Evolutionary conservation across 1,284 basidiomycete genomes (phyloP).

Genomic region (Singerocomus inundabilis): DNA sequence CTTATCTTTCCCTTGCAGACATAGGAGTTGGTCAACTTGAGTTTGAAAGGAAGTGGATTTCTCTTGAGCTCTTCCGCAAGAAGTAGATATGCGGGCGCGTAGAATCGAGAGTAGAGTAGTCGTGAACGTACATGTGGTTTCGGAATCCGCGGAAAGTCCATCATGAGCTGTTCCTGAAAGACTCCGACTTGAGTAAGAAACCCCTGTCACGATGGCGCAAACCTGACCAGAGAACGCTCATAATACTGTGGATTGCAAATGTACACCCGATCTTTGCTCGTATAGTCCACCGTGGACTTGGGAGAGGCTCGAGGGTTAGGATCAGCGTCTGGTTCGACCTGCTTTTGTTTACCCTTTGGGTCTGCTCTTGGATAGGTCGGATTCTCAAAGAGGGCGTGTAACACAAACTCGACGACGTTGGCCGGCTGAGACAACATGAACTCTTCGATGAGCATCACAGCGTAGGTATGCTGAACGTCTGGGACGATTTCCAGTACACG

Average conservation of each 20-base stretch:
- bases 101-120: constrained; percentile 46
- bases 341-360: constrained; percentile 54
- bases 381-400: constrained; percentile 62
- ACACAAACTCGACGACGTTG: constrained; percentile 49
- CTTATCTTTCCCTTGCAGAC: constrained; percentile 43
- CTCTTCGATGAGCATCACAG: constrained; percentile 43
- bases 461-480: constrained; percentile 57
- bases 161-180: constrained; percentile 48
- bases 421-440: constrained; percentile 34
- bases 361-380: constrained; percentile 58
- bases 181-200: constrained; percentile 1
- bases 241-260: constrained; percentile 45
- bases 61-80: constrained; percentile 40
- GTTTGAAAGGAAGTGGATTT: constrained; percentile 39
- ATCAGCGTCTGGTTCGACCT: constrained; percentile 29
- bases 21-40: constrained; percentile 38
- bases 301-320: constrained; percentile 13
- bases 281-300: constrained; percentile 48
- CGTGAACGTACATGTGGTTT: constrained; percentile 46
- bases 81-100: constrained; percentile 56
- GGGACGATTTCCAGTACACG: constrained; percentile 66
- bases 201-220: background rate
- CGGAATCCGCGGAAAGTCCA: constrained; percentile 59
- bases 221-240: constrained; percentile 49
- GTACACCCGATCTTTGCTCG: constrained; percentile 41